phyloP scores from a whole-genome alignment of 2,329 filamentous ascomycete genomes.

The Amauroascus verrucosus region DNA sequence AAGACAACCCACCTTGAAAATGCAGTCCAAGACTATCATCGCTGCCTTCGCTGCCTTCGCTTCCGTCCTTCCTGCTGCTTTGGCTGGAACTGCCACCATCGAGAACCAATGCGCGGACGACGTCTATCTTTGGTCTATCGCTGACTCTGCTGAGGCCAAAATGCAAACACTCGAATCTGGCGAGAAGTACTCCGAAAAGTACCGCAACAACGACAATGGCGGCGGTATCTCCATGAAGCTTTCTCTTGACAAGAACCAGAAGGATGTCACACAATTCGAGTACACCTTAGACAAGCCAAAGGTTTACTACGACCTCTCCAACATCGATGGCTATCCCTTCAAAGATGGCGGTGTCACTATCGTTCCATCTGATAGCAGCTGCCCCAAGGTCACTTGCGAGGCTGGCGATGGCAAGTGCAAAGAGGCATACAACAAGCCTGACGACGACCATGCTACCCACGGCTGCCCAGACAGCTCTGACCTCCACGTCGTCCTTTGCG shows the following conservation, averaged over 20 bases:
- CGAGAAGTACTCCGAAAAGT: conserved; percentile 28
- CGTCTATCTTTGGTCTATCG: conserved; percentile 36
- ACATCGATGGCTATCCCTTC: conserved; percentile 30
- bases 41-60: conserved; percentile 26
- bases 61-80: conserved; percentile 24
- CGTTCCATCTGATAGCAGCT: conserved; percentile 22
- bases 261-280: conserved; percentile 36
- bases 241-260: conserved; percentile 23
- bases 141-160: conserved; percentile 23
- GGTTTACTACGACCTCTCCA: conserved; percentile 35
- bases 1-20: conserved; percentile 14
- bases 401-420: conserved; percentile 29
- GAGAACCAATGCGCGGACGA: conserved; percentile 30
- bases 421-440: conserved; percentile 32
- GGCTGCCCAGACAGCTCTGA: conserved; percentile 30
- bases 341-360: conserved; percentile 29
- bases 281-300: conserved; percentile 26
- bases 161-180: conserved; percentile 30
- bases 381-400: conserved; percentile 28
- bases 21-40: conserved; percentile 31
- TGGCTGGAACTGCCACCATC: conserved; percentile 26
- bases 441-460: conserved; percentile 35
- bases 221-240: conserved; percentile 38
- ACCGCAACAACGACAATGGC: conserved; percentile 29
- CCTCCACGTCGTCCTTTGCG: conserved; percentile 28